Evolutionary conservation across 1,284 basidiomycete species (phyloP), one percentile per base, ranked within the genome.

Genomic region (Hemileia vastatrix): DNA sequence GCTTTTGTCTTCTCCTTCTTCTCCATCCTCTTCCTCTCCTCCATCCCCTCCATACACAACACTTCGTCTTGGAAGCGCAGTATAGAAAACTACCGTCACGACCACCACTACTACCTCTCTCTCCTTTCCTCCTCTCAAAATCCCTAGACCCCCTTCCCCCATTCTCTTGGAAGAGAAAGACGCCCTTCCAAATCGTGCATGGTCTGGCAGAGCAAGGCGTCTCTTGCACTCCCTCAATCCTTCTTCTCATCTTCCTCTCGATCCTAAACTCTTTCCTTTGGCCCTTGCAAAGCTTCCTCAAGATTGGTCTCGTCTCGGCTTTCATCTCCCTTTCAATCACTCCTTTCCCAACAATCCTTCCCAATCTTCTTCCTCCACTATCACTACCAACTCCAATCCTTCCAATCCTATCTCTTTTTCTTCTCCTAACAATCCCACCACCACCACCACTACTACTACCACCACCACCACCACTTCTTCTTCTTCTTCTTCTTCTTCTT

Each of bases 81-180:
- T 64, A 1, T 69, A 69, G 1, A 67, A 67, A 19, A 68, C 65
- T 0, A 67, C 70, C 45, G 66, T 67, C 11, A 71, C 71, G 3
- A 74, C 71, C 2, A 73, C 72, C 6, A 74, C 72, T 4, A 67
- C 67, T 9, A 68, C 69, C 5, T 72, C 67, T 1, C 67, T 73
- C 31, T 60, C 66, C 56, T 74, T 70, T 57, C 69, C 72, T 6
- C 73, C 72, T 15, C 63, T 73, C 45, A 58, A 63, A 13, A 50
- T 75, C 4, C 70, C 69, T 1, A 59, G 63, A n/a, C 57, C 69
- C 63, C 49, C 56, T 40, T n/a, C 60, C 61, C 11, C 19, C 19
- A 6, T 53, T 52, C 6, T 61, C 60, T 19, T 67, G 63, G 31
- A 64, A 9, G 32, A 40, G 45, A 45, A 9, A 51, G 48, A 49